Base-by-base conservation (phyloP, 768 basidiomycete genomes). In the Boletellus sp. region DNA sequence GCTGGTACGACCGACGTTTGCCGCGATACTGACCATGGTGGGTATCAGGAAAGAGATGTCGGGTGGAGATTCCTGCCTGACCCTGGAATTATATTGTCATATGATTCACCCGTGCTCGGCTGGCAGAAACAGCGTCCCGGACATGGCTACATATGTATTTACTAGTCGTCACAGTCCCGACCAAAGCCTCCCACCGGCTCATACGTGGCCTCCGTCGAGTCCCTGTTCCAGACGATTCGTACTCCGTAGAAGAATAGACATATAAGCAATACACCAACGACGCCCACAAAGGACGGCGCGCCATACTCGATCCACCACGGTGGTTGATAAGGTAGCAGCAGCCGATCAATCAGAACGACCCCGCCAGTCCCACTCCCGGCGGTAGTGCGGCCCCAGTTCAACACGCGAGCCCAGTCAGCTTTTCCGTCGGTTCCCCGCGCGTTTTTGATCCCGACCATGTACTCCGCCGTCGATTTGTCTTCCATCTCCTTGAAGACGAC, bases 161-260 rank as follows among this genome's bases (percentile, higher is more conserved):
- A 66, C 39, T 56, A 60, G 6, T 75, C 68, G 1, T 72, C 66
- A 49, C 79, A 81, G 37, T 81, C 79, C 42, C 72, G 72, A 32
- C 75, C 78, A 65, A 88, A 90, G 32, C 92, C 90, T 40, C 92
- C 93, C 33, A 87, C 70, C 20, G 94, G 92, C 65, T 95, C 93
- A 66, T 91, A 96, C 33, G 90, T 93, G 32, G 90, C 86, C 67
- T 92, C 87, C 28, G 82, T 86, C 48, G 80, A 80, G 64, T 90
- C 89, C 59, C 75, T 69, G 54, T 76, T 75, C 90, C 90, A 94
- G 45, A 90, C 64, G 47, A 72, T 69, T 50, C 81, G 73, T 19
- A 88, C 83, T n/a, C 77, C 84, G 62, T 81, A 81, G 69, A 91
- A 88, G 67, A 93, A 86, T 10, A 71, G 61, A 53, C 80, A 77